Evolutionary conservation across 192 early-diverging fungal genomes (phyloP).

Genomic region (Obelidium mucronatum): DNA sequence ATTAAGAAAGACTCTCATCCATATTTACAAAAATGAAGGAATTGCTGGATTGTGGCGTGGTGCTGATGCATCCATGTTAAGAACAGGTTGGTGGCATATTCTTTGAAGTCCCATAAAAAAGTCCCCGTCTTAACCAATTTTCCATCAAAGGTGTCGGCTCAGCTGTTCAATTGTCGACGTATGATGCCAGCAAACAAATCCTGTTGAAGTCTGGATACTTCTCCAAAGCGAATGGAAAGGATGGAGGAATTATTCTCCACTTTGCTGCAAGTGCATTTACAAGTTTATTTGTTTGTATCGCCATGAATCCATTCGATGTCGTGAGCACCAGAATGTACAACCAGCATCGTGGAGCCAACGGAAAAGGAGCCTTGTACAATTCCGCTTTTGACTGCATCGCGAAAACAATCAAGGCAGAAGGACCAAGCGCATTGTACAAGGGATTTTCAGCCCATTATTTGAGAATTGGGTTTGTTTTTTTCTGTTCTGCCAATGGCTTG

Average conservation of each 20-base stretch:
- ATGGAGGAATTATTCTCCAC: constrained; percentile 71
- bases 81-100: constrained; percentile 62
- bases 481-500: not conserved
- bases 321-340: constrained; percentile 96
- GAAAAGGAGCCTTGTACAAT: constrained; percentile 81
- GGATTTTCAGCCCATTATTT: constrained; percentile 92
- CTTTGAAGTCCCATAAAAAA: not conserved
- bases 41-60: constrained; percentile 86
- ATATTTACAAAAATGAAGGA: constrained; percentile 76
- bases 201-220: constrained; percentile 61
- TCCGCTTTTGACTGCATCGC: constrained; percentile 84
- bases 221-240: constrained; percentile 55
- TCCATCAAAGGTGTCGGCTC: constrained; percentile 68
- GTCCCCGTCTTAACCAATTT: not conserved
- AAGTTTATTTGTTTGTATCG: constrained; percentile 83
- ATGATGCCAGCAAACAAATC: constrained; percentile 80
- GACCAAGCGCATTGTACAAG: constrained; percentile 86
- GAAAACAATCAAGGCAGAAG: constrained; percentile 85
- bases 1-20: constrained; percentile 66
- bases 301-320: constrained; percentile 99
- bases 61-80: constrained; percentile 85
- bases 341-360: constrained; percentile 68
- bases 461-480: constrained; percentile 75
- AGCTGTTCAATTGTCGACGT: constrained; percentile 88
- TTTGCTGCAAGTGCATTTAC: constrained; percentile 78